Evolutionary conservation across 2,329 filamentous ascomycete genomes (phyloP).

Genomic region (Diaporthe citriasiana): DNA sequence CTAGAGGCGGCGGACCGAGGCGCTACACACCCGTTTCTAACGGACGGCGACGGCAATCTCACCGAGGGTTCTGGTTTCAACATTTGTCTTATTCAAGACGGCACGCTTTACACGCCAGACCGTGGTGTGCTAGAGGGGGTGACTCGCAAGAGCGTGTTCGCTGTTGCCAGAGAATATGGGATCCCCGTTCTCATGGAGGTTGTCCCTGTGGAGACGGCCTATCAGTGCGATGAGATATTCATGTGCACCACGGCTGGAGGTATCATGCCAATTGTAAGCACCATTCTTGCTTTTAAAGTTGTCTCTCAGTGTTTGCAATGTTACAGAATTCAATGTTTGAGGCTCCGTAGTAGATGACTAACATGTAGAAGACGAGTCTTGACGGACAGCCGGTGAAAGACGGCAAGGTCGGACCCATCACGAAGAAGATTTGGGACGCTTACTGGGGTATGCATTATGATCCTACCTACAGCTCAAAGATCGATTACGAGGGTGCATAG

Average conservation of each 20-base stretch:
- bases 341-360: too few relatives aligned
- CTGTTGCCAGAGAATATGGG: slow-evolving; percentile 53
- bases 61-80: slow-evolving; percentile 67
- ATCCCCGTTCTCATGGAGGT: slow-evolving; percentile 55
- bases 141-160: slow-evolving; percentile 63
- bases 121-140: slow-evolving; percentile 63
- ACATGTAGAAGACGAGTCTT: too few relatives aligned
- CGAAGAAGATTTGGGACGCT: slow-evolving; percentile 62
- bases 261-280: slow-evolving; percentile 67
- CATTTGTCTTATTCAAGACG: slow-evolving; percentile 60
- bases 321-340: too few relatives aligned
- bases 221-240: slow-evolving; percentile 63
- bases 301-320: too few relatives aligned
- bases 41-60: slow-evolving; percentile 63
- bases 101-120: slow-evolving; percentile 60
- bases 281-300: too few relatives aligned
- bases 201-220: slow-evolving; percentile 58
- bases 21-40: slow-evolving; percentile 63
- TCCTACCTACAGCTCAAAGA: neutral
- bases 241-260: slow-evolving; percentile 68
- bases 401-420: slow-evolving; percentile 61
- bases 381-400: slow-evolving; percentile 58
- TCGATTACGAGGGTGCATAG: neutral
- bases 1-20: slow-evolving; percentile 63
- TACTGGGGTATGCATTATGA: slow-evolving; percentile 66